Evolutionary conservation across 768 basidiomycete species (phyloP).

Genomic region (Strobilomyces echinocephalus): DNA sequence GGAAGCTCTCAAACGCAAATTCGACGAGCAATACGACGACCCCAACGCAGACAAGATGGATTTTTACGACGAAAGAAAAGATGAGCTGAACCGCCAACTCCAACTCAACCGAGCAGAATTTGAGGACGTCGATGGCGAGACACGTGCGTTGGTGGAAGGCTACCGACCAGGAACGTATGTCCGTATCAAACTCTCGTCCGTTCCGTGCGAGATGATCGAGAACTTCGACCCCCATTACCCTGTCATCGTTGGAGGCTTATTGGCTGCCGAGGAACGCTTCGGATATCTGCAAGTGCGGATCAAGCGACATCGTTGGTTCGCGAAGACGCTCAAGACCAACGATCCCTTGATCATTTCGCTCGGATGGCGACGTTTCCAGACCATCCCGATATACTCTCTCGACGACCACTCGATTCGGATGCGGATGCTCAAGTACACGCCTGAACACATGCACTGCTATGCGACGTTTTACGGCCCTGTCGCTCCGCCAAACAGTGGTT

Average conservation of each 20-base stretch:
- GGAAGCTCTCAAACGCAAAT: constrained; percentile 87
- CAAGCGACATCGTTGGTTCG: constrained; percentile 94
- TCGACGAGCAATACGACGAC: constrained; percentile 95
- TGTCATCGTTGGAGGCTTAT: constrained; percentile 86
- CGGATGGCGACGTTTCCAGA: constrained; percentile 98
- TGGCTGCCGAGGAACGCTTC: constrained; percentile 86
- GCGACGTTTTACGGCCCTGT: constrained; percentile 97
- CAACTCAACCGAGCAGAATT: constrained; percentile 84
- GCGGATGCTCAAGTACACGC: constrained; percentile 99
- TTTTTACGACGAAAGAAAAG: constrained; percentile 90
- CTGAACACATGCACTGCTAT: constrained; percentile 99
- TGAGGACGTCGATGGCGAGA: constrained; percentile 66
- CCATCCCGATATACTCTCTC: constrained; percentile 88
- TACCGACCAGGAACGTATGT: constrained; percentile 89
- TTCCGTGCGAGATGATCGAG: constrained; percentile 89
- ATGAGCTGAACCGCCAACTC: constrained; percentile 82
- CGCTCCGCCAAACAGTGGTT: constrained; percentile 88
- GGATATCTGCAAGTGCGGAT: constrained; percentile 93
- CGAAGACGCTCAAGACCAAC: constrained; percentile 89
- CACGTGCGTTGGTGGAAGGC: constrained; percentile 84
- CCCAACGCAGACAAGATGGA: constrained; percentile 73
- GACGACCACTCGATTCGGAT: constrained; percentile 98
- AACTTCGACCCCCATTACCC: constrained; percentile 91
- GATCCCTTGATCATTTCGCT: constrained; percentile 94
- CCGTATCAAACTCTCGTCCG: constrained; percentile 78